phyloP scores from a whole-genome alignment of 2,329 filamentous ascomycete species.

The Ceratocystis cubensis region DNA sequence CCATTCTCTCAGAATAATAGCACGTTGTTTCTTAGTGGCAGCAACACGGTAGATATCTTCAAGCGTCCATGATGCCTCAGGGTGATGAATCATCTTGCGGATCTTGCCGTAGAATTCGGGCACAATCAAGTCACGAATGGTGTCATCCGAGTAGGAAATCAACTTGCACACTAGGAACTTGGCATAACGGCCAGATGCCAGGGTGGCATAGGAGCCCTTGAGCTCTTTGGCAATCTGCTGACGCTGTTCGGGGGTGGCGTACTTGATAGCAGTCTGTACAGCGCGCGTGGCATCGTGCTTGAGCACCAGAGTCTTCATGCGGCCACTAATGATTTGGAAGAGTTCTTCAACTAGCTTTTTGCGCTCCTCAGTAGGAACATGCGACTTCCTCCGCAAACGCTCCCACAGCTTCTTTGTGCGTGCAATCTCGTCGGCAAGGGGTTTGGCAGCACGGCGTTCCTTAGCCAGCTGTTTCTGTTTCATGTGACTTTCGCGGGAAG shows the following conservation, averaged over 20 bases:
- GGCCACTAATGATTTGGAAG: conserved; percentile 79
- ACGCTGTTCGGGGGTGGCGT: conserved; percentile 72
- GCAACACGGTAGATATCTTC: conserved; percentile 91
- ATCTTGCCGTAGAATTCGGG: conserved; percentile 93
- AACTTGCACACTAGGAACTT: conserved; percentile 97
- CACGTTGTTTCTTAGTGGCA: conserved; percentile 76
- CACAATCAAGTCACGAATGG: conserved; percentile 78
- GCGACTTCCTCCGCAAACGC: conserved; percentile 78
- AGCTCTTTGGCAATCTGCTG: conserved; percentile 79
- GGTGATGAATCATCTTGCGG: conserved; percentile 84
- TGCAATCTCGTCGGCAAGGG: conserved; percentile 76
- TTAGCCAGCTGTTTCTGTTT: conserved; percentile 82
- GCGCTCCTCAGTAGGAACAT: conserved; percentile 80
- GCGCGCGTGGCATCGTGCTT: conserved; percentile 98
- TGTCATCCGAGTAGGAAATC: conserved; percentile 77
- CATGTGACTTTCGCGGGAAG: conserved; percentile 73
- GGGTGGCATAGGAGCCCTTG: conserved; percentile 65
- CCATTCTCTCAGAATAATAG: conserved; percentile 79
- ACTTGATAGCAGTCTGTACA: conserved; percentile 94
- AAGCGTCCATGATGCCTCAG: conserved; percentile 93
- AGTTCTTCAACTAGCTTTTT: conserved; percentile 78
- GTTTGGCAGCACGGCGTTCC: conserved; percentile 86
- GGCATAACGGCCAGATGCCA: conserved; percentile 91
- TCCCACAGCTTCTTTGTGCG: conserved; percentile 97
- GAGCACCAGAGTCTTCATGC: conserved; percentile 89